Evolutionary conservation across 495 filamentous ascomycete species (phyloP), one percentile per base, ranked within the genome.

Genomic region (Penicillium ucsense): DNA sequence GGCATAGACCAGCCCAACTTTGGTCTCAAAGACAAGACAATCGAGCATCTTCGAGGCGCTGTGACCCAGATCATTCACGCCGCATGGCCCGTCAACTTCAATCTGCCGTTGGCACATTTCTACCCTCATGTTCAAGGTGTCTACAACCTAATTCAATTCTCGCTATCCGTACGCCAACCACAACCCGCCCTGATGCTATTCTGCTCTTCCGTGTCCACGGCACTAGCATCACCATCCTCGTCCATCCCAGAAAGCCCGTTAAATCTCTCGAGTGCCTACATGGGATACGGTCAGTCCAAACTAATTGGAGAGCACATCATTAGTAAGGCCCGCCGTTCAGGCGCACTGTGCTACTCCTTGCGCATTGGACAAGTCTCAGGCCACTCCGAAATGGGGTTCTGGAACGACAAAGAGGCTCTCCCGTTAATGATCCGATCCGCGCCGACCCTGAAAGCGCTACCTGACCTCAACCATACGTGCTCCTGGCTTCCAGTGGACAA

Each of bases 291-390:
- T 3, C 75, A 68, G 28, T 77, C 74, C 3, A 84, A 84, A 57
- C 56, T 80, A 4, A 60, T 81, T 41, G 64, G 74, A 31, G 80
- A 84, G 55, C 68, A 67, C 11, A 67, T 81, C 30, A 59, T 75
- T 11, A 61, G 62, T 33, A 51, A 53, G 9, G 69, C 74, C 1
- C 71, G 67, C 9, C 47, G 45, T 8, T 37, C 50, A 5, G 61
- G 70, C 4, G 72, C 69, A 3, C 47, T 61, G 8, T 60, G 73
- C 0, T 68, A 68, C 27, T 72, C 78, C 3, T 63, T 83, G 5
- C 68, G 80, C 3, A 77, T 83, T 8, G 81, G 81, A 0, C 80
- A 84, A 53, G 72, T 83, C 10, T 80, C 77, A 3, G 79, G 80
- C 28, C 64, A 69, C 41, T 68, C 64, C 2, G 66, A 65, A 41